These are phyloP conservation scores for Colletotrichum sp. DNA, from an alignment of 2,329 filamentous ascomycete species.

Conservation along the genomic window DNA sequence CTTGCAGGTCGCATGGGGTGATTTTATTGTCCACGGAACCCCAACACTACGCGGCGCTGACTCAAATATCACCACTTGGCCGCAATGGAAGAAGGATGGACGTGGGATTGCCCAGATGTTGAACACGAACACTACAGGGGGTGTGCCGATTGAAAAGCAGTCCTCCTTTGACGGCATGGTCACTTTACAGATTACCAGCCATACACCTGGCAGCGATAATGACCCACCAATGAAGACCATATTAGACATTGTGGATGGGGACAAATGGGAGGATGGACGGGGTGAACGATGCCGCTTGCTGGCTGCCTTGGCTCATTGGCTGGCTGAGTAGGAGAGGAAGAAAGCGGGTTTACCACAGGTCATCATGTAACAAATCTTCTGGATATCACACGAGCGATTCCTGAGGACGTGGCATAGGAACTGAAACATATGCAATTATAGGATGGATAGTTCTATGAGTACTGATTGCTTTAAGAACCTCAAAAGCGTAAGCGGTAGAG, in stretches of 20 bases:
- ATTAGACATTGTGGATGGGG: neutral
- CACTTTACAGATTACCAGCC: neutral
- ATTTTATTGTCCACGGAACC: neutral
- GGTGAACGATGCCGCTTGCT: neutral
- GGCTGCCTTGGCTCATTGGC: neutral
- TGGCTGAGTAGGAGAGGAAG: neutral
- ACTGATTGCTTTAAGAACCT: neutral
- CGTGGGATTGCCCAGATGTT: neutral
- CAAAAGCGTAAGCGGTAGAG: neutral
- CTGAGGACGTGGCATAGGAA: neutral
- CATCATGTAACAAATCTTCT: neutral
- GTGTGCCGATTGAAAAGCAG: neutral
- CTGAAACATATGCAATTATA: neutral
- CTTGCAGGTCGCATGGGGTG: constrained; percentile 3
- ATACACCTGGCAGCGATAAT: neutral
- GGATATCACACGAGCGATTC: neutral
- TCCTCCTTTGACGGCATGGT: constrained; percentile 12
- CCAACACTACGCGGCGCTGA: neutral
- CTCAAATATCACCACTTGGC: neutral
- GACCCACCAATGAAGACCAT: neutral
- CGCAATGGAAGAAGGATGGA: neutral
- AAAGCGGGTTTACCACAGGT: neutral
- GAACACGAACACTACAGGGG: constrained; percentile 5
- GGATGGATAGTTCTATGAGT: neutral
- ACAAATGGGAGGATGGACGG: constrained; percentile 7